A percentile compares a stretch with the other conserved stretches of the same genome.
Evolutionary conservation across 129 eudicot species (phyloP).

Genomic region (Centella asiatica): DNA sequence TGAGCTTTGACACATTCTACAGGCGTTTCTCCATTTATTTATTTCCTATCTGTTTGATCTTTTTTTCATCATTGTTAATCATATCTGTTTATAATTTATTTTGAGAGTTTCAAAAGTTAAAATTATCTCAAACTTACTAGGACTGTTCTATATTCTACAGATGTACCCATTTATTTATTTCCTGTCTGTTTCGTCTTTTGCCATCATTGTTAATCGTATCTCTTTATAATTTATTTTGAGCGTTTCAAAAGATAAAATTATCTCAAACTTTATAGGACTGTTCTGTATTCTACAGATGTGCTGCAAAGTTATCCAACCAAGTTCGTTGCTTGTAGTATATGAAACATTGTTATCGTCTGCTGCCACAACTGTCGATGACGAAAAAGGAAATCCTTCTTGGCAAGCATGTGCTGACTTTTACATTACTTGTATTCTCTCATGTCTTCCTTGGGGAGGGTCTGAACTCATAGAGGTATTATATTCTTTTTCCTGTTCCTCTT

Average conservation of each 20-base stretch:
- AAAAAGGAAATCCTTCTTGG: slow-evolving; percentile 95
- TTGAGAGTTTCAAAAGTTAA: no score
- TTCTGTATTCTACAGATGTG: slow-evolving; percentile 55
- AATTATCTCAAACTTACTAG: no score
- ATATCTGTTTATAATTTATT: no score
- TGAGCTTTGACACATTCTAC: neutral
- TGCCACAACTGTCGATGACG: slow-evolving; percentile 92
- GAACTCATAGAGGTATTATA: slow-evolving; percentile 74
- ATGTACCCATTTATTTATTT: neutral
- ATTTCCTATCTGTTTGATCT: neutral
- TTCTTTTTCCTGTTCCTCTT: neutral
- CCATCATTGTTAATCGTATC: no score
- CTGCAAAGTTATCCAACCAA: slow-evolving; percentile 90
- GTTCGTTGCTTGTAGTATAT: slow-evolving; percentile 65
- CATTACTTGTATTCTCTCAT: slow-evolving; percentile 72
- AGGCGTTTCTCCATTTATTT: neutral
- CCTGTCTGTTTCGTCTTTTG: no score
- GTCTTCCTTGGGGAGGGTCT: slow-evolving; percentile 98
- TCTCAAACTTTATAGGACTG: neutral
- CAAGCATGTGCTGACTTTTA: slow-evolving; percentile 99
- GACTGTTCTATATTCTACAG: no score
- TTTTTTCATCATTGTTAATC: no score
- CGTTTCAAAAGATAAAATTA: neutral
- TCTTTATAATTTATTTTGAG: no score
- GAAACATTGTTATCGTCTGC: slow-evolving; percentile 86